Base-by-base conservation (phyloP, 768 basidiomycete species). In the Gloeophyllum trabeum region DNA sequence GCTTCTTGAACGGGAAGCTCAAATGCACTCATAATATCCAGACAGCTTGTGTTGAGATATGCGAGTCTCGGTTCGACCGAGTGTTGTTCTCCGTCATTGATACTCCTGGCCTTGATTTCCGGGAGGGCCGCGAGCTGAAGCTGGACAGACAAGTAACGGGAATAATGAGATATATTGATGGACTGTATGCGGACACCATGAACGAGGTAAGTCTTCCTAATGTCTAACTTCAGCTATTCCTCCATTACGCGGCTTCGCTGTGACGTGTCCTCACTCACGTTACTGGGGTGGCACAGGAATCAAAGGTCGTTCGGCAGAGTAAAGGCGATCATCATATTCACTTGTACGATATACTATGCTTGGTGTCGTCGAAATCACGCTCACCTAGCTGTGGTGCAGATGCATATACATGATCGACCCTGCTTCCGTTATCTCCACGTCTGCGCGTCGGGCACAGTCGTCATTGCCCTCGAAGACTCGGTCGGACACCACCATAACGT, bases 251-350 rank as follows among this genome's bases (percentile, higher is more conserved):
- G 26, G 16, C 24, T 30, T 34, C 40, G 45, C 30, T 25, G 24
- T 10, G 32, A 12, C 26, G 38, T 12, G 7, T n/a, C 32, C 44
- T 30, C 48, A 19, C 41, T 5, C 40, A 39, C 38, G 39, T 36
- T 42, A n/a, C n/a, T n/a, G n/a, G n/a, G n/a, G n/a, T n/a, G n/a
- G 1, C 34, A 34, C 45, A 89, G 87, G 87, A 91, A 67, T 84
- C 83, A 43, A 92, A 91, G 68, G 87, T 92, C 32, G 66, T 90
- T 40, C 76, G 88, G 49, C 76, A 87, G 57, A 86, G 75, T 62
- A 88, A 82, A 63, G 87, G 85, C 39, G 88, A 92, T 61, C 84
- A 87, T 51, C 89, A 91, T 51, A 80, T 92, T 51, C 88, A 92
- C 62, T 62, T 90, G 86, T 89, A 58, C 61, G 85, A 61, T 19